Percentiles rank a stretch among this genome's conserved stretches.
Evolutionary conservation across 139 green algal genomes (phyloP).

Genomic region (Deuterostichococcus epilithicus): DNA sequence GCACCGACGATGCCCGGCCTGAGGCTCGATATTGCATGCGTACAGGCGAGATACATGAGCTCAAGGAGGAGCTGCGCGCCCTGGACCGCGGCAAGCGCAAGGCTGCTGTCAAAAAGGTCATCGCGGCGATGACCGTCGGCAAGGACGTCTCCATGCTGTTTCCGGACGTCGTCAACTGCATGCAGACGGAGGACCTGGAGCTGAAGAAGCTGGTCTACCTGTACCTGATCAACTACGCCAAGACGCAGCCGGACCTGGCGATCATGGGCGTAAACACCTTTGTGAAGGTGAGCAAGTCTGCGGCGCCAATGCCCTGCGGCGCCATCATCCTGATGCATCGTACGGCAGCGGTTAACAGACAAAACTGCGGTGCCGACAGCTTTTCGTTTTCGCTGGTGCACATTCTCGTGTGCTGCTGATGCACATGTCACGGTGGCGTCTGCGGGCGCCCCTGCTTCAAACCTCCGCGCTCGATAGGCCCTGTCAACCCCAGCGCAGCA

Average conservation of each 20-base stretch:
- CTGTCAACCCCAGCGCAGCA: too few species aligned
- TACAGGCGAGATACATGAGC: constrained; percentile 93
- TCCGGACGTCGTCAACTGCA: constrained; percentile 97
- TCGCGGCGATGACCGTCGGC: constrained; percentile 97
- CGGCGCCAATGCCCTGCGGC: too few species aligned
- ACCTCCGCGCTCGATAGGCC: too few species aligned
- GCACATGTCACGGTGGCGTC: too few species aligned
- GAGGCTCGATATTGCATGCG: background rate
- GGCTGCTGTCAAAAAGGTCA: constrained; percentile 94
- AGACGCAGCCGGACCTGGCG: constrained; percentile 95
- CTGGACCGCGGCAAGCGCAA: constrained; percentile 88
- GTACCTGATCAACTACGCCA: constrained; percentile 99
- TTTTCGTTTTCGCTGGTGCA: too few species aligned
- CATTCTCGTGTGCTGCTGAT: too few species aligned
- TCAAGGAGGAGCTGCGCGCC: constrained; percentile 87
- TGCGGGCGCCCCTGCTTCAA: too few species aligned
- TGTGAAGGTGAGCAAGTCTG: constrained; percentile 81
- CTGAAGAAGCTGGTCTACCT: constrained; percentile 99
- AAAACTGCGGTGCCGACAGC: too few species aligned
- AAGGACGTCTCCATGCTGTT: constrained; percentile 96
- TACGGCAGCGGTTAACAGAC: too few species aligned
- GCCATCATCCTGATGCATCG: too few species aligned
- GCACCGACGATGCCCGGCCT: background rate
- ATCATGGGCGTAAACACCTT: constrained; percentile 99
- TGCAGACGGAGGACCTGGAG: constrained; percentile 89